These are phyloP conservation scores for Diplosphaera chodatii DNA, from an alignment of 139 green algal genomes.

Conservation along the genomic window DNA sequence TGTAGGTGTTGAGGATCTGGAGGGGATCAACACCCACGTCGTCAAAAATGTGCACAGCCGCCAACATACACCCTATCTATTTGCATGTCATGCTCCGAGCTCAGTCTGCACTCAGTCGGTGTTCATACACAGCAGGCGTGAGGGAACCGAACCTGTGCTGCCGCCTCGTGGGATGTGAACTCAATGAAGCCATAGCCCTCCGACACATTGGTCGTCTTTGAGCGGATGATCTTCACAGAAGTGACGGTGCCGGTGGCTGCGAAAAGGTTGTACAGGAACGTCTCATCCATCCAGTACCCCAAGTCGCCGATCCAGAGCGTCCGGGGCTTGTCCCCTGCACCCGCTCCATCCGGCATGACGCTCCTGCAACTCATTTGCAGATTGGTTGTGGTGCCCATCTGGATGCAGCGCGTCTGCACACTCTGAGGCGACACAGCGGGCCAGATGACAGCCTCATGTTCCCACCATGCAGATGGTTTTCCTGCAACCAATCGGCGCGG, in stretches of 20 bases:
- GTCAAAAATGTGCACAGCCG: too few relatives aligned
- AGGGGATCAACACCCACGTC: too few relatives aligned
- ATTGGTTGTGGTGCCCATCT: too few relatives aligned
- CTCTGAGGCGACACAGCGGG: too few relatives aligned
- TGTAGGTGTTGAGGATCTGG: constrained; percentile 54
- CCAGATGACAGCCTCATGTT: too few relatives aligned
- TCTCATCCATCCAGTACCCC: constrained; percentile 61
- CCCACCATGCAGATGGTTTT: too few relatives aligned
- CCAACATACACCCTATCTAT: too few relatives aligned
- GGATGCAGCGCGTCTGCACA: too few relatives aligned
- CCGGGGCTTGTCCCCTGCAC: not conserved
- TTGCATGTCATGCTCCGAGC: too few relatives aligned
- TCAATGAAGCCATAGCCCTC: constrained; percentile 84
- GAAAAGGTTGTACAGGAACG: constrained; percentile 51
- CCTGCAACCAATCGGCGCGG: too few relatives aligned
- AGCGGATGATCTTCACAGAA: constrained; percentile 74
- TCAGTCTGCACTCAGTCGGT: too few relatives aligned
- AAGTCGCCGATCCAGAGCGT: constrained; percentile 64
- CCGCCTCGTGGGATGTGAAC: constrained; percentile 53
- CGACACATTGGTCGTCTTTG: constrained; percentile 52
- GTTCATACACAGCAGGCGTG: too few relatives aligned
- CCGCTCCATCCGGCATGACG: not conserved
- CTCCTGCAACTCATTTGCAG: not conserved
- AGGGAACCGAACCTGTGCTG: constrained; percentile 33
- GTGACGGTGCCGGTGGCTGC: constrained; percentile 2